Evolutionary conservation across 2,329 filamentous ascomycete species (phyloP).

Genomic region (Epichloe typhina): DNA sequence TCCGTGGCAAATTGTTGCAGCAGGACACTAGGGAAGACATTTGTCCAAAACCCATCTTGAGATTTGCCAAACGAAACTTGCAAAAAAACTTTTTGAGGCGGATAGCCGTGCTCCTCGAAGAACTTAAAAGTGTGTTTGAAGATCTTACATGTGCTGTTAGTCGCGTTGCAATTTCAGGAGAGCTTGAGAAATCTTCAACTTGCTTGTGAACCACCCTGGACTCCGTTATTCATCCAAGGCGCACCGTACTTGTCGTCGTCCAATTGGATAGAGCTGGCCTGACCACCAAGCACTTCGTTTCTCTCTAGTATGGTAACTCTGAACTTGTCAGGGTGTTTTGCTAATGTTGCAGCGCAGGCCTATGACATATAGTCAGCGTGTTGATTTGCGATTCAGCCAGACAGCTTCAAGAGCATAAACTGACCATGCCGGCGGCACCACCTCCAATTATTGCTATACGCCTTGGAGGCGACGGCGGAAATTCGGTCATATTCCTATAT

Average conservation of each 20-base stretch:
- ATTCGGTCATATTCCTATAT: neutral
- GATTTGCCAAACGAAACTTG: conserved; percentile 52
- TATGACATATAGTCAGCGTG: conserved; percentile 9
- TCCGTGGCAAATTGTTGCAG: conserved; percentile 41
- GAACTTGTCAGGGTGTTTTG: conserved; percentile 52
- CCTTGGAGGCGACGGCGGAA: conserved; percentile 18
- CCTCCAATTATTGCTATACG: conserved; percentile 47
- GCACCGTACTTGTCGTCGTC: conserved; percentile 43
- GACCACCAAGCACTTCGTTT: conserved; percentile 44
- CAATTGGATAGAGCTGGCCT: conserved; percentile 46
- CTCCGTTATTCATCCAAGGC: conserved; percentile 48
- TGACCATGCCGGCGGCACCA: conserved; percentile 48
- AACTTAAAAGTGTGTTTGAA: conserved; percentile 57
- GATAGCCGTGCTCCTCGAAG: conserved; percentile 43
- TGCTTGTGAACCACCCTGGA: conserved; percentile 42
- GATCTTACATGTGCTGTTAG: conserved; percentile 27
- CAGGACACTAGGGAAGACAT: conserved; percentile 48
- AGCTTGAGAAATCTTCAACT: neutral
- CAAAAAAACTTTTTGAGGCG: conserved; percentile 43
- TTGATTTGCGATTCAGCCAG: neutral
- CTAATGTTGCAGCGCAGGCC: conserved; percentile 54
- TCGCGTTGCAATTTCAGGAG: neutral
- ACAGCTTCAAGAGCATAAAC: conserved; percentile 1
- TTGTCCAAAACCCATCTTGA: conserved; percentile 48
- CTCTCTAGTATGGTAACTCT: conserved; percentile 50